Evolutionary conservation across 2,329 filamentous ascomycete species (phyloP).

Genomic region (Blumeria graminis): DNA sequence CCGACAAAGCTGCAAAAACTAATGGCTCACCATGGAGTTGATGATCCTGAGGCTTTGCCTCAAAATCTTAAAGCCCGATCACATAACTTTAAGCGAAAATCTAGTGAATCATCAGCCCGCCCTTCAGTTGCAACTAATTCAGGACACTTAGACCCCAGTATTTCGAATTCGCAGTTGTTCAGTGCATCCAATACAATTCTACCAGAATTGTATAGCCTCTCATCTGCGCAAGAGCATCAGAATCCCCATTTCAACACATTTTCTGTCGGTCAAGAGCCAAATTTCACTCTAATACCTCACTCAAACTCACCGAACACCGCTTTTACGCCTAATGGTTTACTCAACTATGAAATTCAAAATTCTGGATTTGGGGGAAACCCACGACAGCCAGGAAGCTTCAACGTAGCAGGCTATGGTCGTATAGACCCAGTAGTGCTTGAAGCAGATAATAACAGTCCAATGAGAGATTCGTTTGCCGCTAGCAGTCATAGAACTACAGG

Average conservation of each 20-base stretch:
- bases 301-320: conserved; percentile 8
- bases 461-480: conserved; percentile 10
- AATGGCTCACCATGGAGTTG: conserved; percentile 67
- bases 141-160: conserved; percentile 13
- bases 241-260: conserved; percentile 11
- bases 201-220: conserved; percentile 11
- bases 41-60: conserved; percentile 75
- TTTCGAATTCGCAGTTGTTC: conserved; percentile 11
- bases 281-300: conserved; percentile 10
- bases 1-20: conserved; percentile 95
- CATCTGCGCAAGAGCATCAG: conserved; percentile 10
- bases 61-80: conserved; percentile 26
- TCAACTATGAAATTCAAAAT: conserved; percentile 9
- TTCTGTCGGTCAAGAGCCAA: conserved; percentile 7
- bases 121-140: conserved; percentile 9
- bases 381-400: conserved; percentile 9
- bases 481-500: conserved; percentile 8
- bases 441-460: conserved; percentile 8
- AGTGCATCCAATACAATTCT: conserved; percentile 7
- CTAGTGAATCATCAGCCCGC: conserved; percentile 12
- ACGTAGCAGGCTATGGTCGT: conserved; percentile 10
- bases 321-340: conserved; percentile 14
- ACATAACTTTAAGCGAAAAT: conserved; percentile 14
- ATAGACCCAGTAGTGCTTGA: conserved; percentile 10
- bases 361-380: conserved; percentile 8